Percentiles rank a stretch among this genome's conserved stretches.
Conservation (phyloP, 2,329 filamentous ascomycete genomes). For the Arthrocladium fulminans region DNA sequence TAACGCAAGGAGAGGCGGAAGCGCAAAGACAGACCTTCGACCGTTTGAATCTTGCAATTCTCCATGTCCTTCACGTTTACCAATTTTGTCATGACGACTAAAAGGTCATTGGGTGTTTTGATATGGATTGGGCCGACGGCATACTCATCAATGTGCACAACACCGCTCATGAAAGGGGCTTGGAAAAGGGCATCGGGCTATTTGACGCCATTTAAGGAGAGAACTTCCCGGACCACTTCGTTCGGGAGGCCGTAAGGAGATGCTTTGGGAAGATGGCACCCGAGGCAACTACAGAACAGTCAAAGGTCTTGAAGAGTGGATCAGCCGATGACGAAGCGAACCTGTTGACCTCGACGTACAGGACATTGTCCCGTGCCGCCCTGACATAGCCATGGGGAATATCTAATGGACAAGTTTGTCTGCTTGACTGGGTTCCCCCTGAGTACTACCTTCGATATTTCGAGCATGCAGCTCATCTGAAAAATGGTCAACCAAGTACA, state of each 20-base stretch:
- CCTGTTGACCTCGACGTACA: not conserved
- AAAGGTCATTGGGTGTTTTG: constrained; percentile 2
- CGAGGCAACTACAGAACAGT: not conserved
- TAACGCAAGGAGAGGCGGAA: constrained; percentile 11
- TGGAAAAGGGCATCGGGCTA: not conserved
- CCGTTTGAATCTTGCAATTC: not conserved
- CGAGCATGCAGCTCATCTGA: constrained; percentile 16
- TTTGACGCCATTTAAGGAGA: not conserved
- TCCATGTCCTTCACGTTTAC: constrained; percentile 5
- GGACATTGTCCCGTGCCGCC: constrained; percentile 7
- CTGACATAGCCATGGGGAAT: constrained; percentile 20
- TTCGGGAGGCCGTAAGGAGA: not conserved
- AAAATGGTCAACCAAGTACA: not conserved
- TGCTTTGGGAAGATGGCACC: not conserved
- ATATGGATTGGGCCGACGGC: constrained; percentile 10
- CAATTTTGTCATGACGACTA: constrained; percentile 4
- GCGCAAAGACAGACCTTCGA: constrained; percentile 9
- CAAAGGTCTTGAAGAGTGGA: not conserved
- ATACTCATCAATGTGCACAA: not conserved
- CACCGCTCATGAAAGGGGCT: not conserved
- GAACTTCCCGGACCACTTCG: not conserved
- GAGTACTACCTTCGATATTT: constrained; percentile 23
- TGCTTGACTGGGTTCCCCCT: constrained; percentile 23
- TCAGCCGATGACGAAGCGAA: not conserved
- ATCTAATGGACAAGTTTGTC: constrained; percentile 20